Base-by-base conservation (phyloP, 106 monocot species). In the Dendrobium chrysotoxum region DNA sequence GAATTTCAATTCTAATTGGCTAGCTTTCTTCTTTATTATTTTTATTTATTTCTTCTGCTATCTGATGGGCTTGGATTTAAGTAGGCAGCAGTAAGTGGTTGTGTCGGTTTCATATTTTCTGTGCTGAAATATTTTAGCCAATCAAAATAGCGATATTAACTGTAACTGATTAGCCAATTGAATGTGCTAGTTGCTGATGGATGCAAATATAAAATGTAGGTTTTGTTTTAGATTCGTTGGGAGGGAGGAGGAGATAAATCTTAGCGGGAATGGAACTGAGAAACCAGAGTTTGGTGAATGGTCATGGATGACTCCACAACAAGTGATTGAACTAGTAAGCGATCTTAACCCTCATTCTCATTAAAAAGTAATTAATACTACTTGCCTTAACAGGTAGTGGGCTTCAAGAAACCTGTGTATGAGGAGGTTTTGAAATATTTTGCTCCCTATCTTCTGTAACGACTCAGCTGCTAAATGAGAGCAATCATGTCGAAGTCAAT, bases 261-360 rank as follows among this genome's bases (percentile, higher is more conserved):
- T 98, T 57, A 35, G 47, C 23, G 92, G 98, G 40, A 92, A 95
- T 80, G 98, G 89, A 78, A 79, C 85, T 61, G 98, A 95, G 78
- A 92, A 87, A 83, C 91, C 98, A 28, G 98, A 98, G 85, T 98
- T 98, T 86, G 86, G 68, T 26, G 89, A 95, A 78, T 98, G 94
- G 92, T 79, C 89, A 81, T 98, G 98, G 98, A 91, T 94, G 92
- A 79, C 95, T 46, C 92, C 91, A 18, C 80, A 88, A 30, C 61
- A 95, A 85, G 81, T 98, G 4, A 84, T 95, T 72, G 92, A 92
- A 74, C 86, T 45, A 76, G 98, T 95, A 77, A 40, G 74, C 42
- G 23, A 74, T 42, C 40, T 42, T 74, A 17, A 74, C 1, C n/a
- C 40, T 74, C n/a, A 40, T 74, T 50, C 11, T 50, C 15, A 0